Evolutionary conservation across 2,329 filamentous ascomycete genomes (phyloP), one percentile per base, ranked within the genome.

Genomic region (Magnaporthiopsis rhizophila): DNA sequence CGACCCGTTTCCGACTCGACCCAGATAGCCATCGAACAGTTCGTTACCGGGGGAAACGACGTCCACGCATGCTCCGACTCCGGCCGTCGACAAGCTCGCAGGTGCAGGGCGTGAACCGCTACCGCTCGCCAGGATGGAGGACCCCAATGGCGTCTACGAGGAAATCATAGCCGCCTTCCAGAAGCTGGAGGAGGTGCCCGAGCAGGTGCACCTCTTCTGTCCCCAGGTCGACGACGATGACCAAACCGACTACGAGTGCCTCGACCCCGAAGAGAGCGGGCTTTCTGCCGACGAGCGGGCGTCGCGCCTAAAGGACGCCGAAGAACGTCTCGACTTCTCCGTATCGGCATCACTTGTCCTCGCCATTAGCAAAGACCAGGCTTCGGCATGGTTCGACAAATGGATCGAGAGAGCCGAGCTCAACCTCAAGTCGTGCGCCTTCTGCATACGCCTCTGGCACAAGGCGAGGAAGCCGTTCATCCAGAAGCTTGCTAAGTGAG

Each of bases 401-500:
- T 89, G 91, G 70, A 81, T 79, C 63, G 70, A 75, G 6, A 80
- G 83, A 26, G 78, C 89, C 26, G 84, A 88, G 67, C 73, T 77
- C 13, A 82, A 83, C 56, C 79, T 93, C 30, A 83, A 80, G 65
- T 80, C 77, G 65, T 93, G 90, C 74, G 85, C 91, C 63, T 80
- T 84, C 62, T 93, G 90, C 72, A 87, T 90, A 62, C 81, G 86
- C 66, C 87, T 87, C 69, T 93, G 90, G 83, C 90, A 93, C 74
- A 86, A 86, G 71, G 83, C 82, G 36, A 87, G 90, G 67, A 83
- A 84, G 66, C 77, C 79, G 64, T 84, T 89, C 67, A 76, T 90
- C 38, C 84, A 86, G 66, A 79, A 83, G 61, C 78, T 92, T 64
- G 80, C 84, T 69, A 84, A 87, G 81, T 86, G 78, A 70, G 79